Base-by-base conservation (phyloP, 441 rosid species). In the Rhodomyrtus psidioides region DNA sequence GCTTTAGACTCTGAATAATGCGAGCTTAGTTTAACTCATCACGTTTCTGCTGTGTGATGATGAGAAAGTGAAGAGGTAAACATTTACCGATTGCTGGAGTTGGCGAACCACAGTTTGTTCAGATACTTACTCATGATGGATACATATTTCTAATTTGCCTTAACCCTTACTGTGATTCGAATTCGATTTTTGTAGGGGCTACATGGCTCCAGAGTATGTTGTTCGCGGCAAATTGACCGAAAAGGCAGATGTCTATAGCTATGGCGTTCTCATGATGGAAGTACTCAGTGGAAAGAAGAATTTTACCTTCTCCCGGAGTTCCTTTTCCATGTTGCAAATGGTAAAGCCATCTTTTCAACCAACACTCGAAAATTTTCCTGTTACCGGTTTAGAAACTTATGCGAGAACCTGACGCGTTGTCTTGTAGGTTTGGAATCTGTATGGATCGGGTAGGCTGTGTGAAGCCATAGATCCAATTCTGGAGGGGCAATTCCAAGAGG, bases 161-260 rank as follows among this genome's bases (percentile, higher is more conserved):
- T 21, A 62, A 62, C 49, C 79, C 79, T 65, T 34, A 9, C 6
- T 34, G 16, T 65, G 9, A 21, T 19, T 65, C 1, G 8, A 65
- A 34, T 65, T 65, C 21, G n/a, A 65, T 21, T 65, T 65, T 60
- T 87, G 83, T 86, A 96, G 98, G 88, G 99, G 99, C 51, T 96
- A 95, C 89, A 94, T 94, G 99, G 98, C 98, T 57, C 99, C 99
- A 1, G 99, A 96, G 75, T 96, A 95, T 57, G 88, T 93, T 10
- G 94, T 93, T 84, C 90, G 93, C 2, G 99, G 99, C 44, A 91
- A 93, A 84, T 87, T 96, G 60, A 95, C 96, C 1, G 98, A 95
- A 91, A 96, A 95, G 91, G 98, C 93, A 1, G 98, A 96, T 24
- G 94, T 96, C 74, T 96, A 95, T 86, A 93, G 98, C 89, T 96